phyloP scores from a whole-genome alignment of 192 early-diverging fungal genomes.

The Podila clonocystis region DNA sequence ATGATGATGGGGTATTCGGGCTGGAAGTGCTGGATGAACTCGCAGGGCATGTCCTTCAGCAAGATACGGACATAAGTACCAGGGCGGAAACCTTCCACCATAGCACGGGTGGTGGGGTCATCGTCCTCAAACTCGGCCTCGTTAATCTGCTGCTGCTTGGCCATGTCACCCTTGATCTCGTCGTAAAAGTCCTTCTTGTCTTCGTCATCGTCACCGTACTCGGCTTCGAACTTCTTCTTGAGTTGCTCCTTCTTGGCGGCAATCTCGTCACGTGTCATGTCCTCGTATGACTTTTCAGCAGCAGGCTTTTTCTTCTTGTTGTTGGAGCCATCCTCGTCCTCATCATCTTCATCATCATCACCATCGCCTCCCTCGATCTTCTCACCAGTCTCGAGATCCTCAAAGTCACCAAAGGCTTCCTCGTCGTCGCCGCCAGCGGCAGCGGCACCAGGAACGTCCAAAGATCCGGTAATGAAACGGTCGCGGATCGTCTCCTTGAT shows the following conservation, averaged over 20 bases:
- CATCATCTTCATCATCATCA: conserved; percentile 42
- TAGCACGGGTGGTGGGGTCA: conserved; percentile 72
- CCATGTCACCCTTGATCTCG: conserved; percentile 87
- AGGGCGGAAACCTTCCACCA: conserved; percentile 93
- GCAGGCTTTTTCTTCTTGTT: conserved; percentile 31
- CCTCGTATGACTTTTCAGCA: conserved; percentile 61
- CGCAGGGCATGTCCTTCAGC: conserved; percentile 90
- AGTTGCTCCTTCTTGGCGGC: conserved; percentile 88
- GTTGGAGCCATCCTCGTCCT: conserved; percentile 1
- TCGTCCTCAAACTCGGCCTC: conserved; percentile 89
- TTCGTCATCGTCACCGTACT: conserved; percentile 84
- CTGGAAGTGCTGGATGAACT: conserved; percentile 94
- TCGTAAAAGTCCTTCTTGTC: conserved; percentile 88
- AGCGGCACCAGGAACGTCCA: conserved; percentile 53
- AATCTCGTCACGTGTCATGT: conserved; percentile 72
- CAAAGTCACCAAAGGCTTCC: conserved; percentile 79
- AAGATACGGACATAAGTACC: conserved; percentile 95
- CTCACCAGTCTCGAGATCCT: conserved; percentile 78
- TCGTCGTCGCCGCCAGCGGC: conserved; percentile 65
- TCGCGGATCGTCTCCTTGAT: conserved; percentile 73
- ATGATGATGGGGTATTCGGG: conserved; percentile 91
- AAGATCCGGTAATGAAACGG: conserved; percentile 81
- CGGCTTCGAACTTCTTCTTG: conserved; percentile 93
- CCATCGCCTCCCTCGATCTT: conserved; percentile 51
- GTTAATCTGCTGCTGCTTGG: conserved; percentile 85